phyloP scores from a whole-genome alignment of 441 rosid species.

The Syzygium syzygioides region DNA sequence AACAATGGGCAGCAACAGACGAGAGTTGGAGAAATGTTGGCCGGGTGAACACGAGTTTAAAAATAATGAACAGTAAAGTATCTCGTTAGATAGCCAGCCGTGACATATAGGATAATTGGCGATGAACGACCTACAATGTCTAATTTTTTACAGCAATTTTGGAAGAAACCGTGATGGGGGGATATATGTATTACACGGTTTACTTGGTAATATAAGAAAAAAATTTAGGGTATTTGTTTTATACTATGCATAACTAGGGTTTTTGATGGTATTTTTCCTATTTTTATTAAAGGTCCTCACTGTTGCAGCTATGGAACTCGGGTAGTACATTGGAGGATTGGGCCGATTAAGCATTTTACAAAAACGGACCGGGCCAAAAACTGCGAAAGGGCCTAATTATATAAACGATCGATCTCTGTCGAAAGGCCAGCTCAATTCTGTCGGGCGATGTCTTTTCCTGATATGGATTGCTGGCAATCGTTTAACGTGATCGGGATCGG shows the following conservation, averaged over 20 bases:
- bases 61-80: too few relatives aligned
- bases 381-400: too few relatives aligned
- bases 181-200: background rate
- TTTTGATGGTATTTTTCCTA: background rate
- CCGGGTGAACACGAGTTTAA: too few relatives aligned
- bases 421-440: background rate
- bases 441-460: background rate
- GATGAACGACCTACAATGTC: accelerated
- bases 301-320: background rate
- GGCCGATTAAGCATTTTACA: background rate
- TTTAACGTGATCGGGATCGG: background rate
- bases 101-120: accelerated
- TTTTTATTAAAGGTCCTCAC: background rate
- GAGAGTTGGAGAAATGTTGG: background rate
- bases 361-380: background rate
- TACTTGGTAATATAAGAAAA: background rate
- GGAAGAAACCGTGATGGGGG: accelerated
- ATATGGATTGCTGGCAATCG: background rate
- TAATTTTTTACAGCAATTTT: accelerated
- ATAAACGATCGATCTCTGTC: background rate
- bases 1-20: accelerated
- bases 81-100: accelerated
- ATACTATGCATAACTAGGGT: accelerated
- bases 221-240: background rate
- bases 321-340: background rate